phyloP scores from a whole-genome alignment of 2,329 filamentous ascomycete genomes.

The Epichloe baconii region DNA sequence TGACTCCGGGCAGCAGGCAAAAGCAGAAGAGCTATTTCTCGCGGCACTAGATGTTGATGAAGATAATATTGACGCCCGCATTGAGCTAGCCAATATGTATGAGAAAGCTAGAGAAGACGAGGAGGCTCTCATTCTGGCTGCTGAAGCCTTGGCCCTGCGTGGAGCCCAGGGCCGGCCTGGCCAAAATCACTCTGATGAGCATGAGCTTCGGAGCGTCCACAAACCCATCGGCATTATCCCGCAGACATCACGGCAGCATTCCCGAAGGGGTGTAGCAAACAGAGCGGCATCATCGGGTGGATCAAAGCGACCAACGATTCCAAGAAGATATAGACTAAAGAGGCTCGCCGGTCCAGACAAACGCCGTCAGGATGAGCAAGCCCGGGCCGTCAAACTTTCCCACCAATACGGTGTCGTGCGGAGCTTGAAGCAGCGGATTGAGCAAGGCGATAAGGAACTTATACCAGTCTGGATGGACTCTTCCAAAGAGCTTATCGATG shows the following conservation, averaged over 20 bases:
- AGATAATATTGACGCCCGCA: constrained; percentile 60
- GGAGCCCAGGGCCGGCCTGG: constrained; percentile 25
- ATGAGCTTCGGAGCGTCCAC: neutral
- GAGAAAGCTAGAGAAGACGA: constrained; percentile 61
- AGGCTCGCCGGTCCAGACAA: constrained; percentile 31
- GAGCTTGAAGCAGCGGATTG: constrained; percentile 28
- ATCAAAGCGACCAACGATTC: constrained; percentile 10
- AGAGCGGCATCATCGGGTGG: neutral
- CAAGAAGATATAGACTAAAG: constrained; percentile 31
- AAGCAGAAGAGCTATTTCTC: constrained; percentile 67
- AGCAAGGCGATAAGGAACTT: constrained; percentile 30
- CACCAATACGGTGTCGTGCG: constrained; percentile 32
- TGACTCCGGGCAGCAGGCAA: constrained; percentile 45
- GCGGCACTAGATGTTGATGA: constrained; percentile 60
- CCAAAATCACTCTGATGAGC: neutral
- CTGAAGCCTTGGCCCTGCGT: constrained; percentile 57
- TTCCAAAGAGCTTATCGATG: constrained; percentile 46
- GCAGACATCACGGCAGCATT: neutral
- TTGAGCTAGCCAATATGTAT: constrained; percentile 73
- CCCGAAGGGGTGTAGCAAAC: neutral
- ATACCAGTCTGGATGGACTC: constrained; percentile 42
- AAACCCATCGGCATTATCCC: neutral
- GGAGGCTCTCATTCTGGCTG: constrained; percentile 63
- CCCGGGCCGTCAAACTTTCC: constrained; percentile 24
- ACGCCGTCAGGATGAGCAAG: constrained; percentile 30